Evolutionary conservation across 805 yeast genomes (phyloP).

Genomic region (Komagataella ulmi): DNA sequence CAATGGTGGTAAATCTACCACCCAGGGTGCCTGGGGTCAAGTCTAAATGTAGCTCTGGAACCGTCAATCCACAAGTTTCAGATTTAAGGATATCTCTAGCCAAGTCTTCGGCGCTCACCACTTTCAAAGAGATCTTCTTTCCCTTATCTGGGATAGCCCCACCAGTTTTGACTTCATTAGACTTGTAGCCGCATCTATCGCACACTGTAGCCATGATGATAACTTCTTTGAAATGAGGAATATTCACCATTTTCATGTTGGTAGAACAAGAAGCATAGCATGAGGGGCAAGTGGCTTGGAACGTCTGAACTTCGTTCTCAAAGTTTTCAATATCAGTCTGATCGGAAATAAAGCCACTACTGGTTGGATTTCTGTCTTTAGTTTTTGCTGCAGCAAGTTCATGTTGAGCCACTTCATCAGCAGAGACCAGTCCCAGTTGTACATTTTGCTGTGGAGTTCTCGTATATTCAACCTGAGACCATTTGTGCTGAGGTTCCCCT

Average conservation of each 20-base stretch:
- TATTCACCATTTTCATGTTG: conserved; percentile 91
- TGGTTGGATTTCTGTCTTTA: conserved; percentile 20
- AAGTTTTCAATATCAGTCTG: conserved; percentile 74
- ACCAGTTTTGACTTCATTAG: conserved; percentile 97
- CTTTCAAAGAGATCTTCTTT: conserved; percentile 51
- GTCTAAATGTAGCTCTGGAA: conserved; percentile 86
- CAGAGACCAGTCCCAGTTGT: conserved; percentile 66
- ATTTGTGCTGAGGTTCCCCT: conserved; percentile 78
- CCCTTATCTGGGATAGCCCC: conserved; percentile 91
- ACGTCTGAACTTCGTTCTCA: conserved; percentile 84
- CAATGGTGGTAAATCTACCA: conserved; percentile 94
- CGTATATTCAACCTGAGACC: conserved; percentile 73
- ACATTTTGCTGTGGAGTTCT: conserved; percentile 86
- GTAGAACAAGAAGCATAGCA: conserved; percentile 78
- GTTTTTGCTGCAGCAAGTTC: conserved; percentile 19
- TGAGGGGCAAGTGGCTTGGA: conserved; percentile 84
- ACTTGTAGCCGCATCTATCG: conserved; percentile 86
- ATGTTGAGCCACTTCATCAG: conserved; percentile 46
- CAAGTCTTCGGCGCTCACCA: conserved; percentile 85
- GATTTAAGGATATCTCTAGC: conserved; percentile 90
- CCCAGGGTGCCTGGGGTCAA: conserved; percentile 94
- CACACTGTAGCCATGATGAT: conserved; percentile 93
- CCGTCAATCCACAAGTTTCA: conserved; percentile 75
- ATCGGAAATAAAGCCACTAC: conserved; percentile 53
- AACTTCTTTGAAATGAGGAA: conserved; percentile 97